Evolutionary conservation across 192 early-diverging fungal species (phyloP), one percentile per base, ranked within the genome.

Genomic region (Gryganskiella cystojenkinii): DNA sequence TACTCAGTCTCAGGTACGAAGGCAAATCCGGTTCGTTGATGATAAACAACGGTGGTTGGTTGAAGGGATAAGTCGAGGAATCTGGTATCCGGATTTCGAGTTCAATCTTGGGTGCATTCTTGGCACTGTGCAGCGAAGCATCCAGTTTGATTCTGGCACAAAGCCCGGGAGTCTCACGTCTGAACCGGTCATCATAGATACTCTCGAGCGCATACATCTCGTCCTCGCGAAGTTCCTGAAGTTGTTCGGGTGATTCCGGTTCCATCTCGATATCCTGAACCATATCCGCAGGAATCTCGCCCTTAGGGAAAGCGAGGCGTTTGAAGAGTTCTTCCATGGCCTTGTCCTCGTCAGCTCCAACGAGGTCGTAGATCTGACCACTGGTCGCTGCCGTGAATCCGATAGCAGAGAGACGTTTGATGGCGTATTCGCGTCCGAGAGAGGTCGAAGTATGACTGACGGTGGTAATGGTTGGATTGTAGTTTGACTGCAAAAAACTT

Each of bases 21-120:
- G 95, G 92, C 25, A 95, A 72, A 28, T 59, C 66, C n/a, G 66
- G 67, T n/a, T 81, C 84, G 71, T 90, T 86, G 11, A 82, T 61
- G 33, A 96, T 61, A n/a, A 92, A 83, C 10, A 95, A 68, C 1
- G 85, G 85, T 2, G 90, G 91, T 15, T 87, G 70, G 31, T 85
- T 79, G 28, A 86, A 75, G 0, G 95, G 94, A 71, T 97, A 97
- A 10, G 57, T 69, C 1, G 86, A 82, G 7, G 62, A 53, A 3
- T 69, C 60, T 7, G 92, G 84, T 47, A 95, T 75, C 78, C 88
- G 85, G 60, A 93, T 79, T 55, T 92, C 89, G 31, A 95, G 71
- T 47, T 73, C 69, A 28, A 67, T 79, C 42, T 81, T 85, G 10
- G 64, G 79, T 28, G 56, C 61, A 19, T 72, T 81, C 54, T 73